Evolutionary conservation across 495 filamentous ascomycete genomes (phyloP), one percentile per base, ranked within the genome.

Genomic region (Hyaloscypha finlandica): DNA sequence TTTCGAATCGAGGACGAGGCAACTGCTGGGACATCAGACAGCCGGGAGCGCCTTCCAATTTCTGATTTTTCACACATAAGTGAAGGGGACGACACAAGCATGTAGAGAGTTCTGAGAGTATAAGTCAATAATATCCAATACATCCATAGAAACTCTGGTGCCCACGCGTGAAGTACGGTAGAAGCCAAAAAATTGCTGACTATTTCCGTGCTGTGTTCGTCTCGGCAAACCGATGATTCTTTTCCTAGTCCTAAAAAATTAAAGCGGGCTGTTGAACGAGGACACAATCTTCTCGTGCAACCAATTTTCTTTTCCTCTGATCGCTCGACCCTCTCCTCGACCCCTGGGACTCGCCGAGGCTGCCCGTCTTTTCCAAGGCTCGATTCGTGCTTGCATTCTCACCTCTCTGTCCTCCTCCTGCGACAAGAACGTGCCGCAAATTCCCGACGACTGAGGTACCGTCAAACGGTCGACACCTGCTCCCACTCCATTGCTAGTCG

Each of bases 401-500:
- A 35, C 33, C 20, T 32, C 19, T 29, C 14, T 19, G 32, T 61
- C 35, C 19, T 29, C 5, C 59, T 29, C 20, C 59, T 61, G 59
- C 59, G 59, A 61, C 59, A 31, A 61, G 37, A 61, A 61, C 59
- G 59, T 61, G 59, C 59, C 59, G 59, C 59, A 61, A 35, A 20
- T 61, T 61, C 52, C 61, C 45, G 53, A 56, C 35, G 0, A 42
- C 32, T 51, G n/a, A 55, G 25, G 29, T n/a, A 63, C 60, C 59
- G 42, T 33, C 48, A 56, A 64, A 63, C 60, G 42, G 31, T 51
- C 61, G 48, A 30, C 30, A 59, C 52, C 29, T 54, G 52, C 35
- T 29, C 12, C n/a, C 32, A 35, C 30, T 64, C 61, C 65, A 68
- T 68, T 68, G 65, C 53, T 63, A 25, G 42, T 22, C 55, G 58